Conservation (phyloP, 768 basidiomycete species). For the Serendipita sp. region DNA sequence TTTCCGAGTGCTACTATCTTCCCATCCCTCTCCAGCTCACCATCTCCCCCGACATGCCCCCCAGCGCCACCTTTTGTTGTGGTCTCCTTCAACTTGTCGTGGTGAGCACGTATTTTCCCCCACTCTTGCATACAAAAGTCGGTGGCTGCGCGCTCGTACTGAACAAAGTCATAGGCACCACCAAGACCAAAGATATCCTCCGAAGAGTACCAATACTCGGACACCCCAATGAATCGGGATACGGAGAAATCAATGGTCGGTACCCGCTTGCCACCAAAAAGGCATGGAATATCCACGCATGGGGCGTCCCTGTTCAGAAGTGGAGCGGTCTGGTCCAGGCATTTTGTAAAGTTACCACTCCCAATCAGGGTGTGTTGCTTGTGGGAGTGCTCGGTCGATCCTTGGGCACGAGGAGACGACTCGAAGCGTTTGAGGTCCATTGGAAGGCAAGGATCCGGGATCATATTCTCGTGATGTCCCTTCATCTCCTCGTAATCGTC, state of each 20-base stretch:
- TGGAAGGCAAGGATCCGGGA: slow-evolving; percentile 86
- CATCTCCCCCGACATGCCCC: slow-evolving; percentile 42
- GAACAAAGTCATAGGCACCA: slow-evolving; percentile 88
- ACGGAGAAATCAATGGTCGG: slow-evolving; percentile 88
- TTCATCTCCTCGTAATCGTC: slow-evolving; percentile 32
- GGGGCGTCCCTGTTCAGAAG: slow-evolving; percentile 73
- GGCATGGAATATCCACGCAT: slow-evolving; percentile 71
- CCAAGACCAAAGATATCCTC: slow-evolving; percentile 93
- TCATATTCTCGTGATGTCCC: slow-evolving; percentile 19
- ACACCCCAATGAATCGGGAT: slow-evolving; percentile 90
- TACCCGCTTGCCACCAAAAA: slow-evolving; percentile 88
- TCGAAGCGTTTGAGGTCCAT: slow-evolving; percentile 50
- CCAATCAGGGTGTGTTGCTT: slow-evolving; percentile 54
- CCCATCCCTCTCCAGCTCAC: slow-evolving; percentile 44
- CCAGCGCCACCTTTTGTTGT: slow-evolving; percentile 29
- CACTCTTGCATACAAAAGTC: slow-evolving; percentile 72
- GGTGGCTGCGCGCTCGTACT: slow-evolving; percentile 86
- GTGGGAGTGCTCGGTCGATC: slow-evolving; percentile 27
- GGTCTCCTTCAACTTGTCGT: slow-evolving; percentile 23
- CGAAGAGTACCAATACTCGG: slow-evolving; percentile 98
- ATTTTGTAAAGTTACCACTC: slow-evolving; percentile 80
- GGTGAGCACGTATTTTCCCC: slow-evolving; percentile 53
- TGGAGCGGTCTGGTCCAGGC: slow-evolving; percentile 52
- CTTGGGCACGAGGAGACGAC: slow-evolving; percentile 28
- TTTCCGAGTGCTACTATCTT: slow-evolving; percentile 44